phyloP scores from a whole-genome alignment of 2,329 filamentous ascomycete genomes.

The Stemphylium lycopersici region DNA sequence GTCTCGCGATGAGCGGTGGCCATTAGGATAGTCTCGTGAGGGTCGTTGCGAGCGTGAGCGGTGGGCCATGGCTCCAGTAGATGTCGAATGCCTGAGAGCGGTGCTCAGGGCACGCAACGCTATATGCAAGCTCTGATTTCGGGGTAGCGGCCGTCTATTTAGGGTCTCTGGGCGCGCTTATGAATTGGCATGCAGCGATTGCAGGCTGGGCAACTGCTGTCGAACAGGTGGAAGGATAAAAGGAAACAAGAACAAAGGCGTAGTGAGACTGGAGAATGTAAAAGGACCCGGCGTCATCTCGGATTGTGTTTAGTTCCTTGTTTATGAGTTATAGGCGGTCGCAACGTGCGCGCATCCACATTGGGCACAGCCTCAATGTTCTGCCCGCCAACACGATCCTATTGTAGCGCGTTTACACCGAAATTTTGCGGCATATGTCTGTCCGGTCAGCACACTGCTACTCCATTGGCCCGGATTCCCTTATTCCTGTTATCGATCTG shows the following conservation, averaged over 20 bases:
- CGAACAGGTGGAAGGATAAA: conserved; percentile 1
- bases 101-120: conserved; percentile 6
- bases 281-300: conserved; percentile 27
- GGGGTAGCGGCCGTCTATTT: not conserved
- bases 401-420: conserved; percentile 12
- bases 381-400: conserved; percentile 12
- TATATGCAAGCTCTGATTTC: conserved; percentile 12
- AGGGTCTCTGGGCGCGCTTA: conserved; percentile 24
- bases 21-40: conserved; percentile 22
- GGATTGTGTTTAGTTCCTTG: conserved; percentile 23
- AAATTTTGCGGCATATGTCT: conserved; percentile 4
- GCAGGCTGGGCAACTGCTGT: conserved; percentile 6
- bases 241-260: conserved; percentile 10
- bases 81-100: not conserved
- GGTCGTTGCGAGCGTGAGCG: conserved; percentile 10
- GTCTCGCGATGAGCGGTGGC: conserved; percentile 23
- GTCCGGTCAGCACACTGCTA: not conserved
- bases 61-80: conserved; percentile 23
- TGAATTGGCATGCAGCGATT: conserved; percentile 15
- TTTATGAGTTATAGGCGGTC: conserved; percentile 23
- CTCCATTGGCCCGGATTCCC: not conserved
- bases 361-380: conserved; percentile 11
- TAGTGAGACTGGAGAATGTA: conserved; percentile 7
- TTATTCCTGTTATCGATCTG: not conserved
- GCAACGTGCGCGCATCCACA: conserved; percentile 2